Conservation (phyloP, 345 rosid species). For the Eucalyptus victrix region DNA sequence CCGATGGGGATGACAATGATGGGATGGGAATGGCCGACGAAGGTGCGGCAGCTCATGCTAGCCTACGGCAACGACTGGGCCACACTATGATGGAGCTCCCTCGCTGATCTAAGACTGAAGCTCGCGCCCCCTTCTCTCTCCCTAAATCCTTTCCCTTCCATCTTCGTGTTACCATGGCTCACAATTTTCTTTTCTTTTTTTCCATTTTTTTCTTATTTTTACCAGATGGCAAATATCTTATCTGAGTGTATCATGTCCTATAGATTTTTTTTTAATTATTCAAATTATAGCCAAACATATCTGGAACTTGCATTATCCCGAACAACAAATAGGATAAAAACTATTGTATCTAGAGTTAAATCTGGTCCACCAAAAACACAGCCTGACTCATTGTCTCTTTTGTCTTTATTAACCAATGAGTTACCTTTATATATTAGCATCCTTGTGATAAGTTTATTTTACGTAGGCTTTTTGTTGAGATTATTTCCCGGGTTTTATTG, state of each 20-base stretch:
- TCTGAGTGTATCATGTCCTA: accelerated
- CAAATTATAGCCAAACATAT: neutral
- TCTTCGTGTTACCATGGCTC: neutral
- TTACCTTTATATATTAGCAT: neutral
- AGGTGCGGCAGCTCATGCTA: neutral
- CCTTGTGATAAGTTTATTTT: neutral
- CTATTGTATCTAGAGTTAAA: accelerated
- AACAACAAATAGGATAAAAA: neutral
- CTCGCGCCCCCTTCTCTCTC: neutral
- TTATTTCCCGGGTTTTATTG: neutral
- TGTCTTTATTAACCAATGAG: neutral
- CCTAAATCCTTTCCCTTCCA: neutral
- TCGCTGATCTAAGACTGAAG: neutral
- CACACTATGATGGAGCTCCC: neutral
- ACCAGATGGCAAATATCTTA: neutral
- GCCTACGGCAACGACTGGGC: neutral
- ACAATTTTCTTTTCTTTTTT: neutral
- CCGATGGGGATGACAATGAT: neutral
- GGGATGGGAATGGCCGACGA: neutral
- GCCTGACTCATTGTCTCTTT: neutral
- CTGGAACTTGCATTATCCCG: accelerated
- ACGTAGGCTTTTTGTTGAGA: neutral
- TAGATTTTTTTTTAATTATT: neutral
- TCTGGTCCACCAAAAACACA: neutral
- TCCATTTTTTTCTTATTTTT: neutral